Conservation (phyloP, 192 early-diverging fungal species). For the Entomortierella parvispora region DNA sequence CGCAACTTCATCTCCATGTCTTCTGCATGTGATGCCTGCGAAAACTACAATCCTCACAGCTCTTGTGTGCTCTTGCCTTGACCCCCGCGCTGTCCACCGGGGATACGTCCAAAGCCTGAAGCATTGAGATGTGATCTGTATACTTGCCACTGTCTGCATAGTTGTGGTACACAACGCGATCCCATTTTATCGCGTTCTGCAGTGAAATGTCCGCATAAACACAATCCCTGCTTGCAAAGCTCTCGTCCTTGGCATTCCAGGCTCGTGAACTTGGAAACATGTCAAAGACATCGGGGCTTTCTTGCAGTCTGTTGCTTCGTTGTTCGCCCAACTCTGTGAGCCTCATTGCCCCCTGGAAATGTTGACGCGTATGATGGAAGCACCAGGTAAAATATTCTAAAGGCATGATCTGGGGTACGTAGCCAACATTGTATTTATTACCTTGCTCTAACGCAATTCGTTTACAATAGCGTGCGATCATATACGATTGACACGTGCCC, state of each 20-base stretch:
- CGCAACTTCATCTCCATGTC: constrained; percentile 17
- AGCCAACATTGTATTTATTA: neutral
- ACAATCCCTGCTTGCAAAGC: constrained; percentile 15
- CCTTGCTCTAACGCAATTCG: neutral
- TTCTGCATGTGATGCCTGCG: constrained; percentile 22
- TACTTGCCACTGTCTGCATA: constrained; percentile 17
- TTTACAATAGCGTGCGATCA: constrained; percentile 3
- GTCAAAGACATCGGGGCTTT: constrained; percentile 7
- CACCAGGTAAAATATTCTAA: constrained; percentile 2
- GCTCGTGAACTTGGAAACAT: constrained; percentile 18
- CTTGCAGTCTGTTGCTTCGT: constrained; percentile 1
- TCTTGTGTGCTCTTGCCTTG: constrained; percentile 18
- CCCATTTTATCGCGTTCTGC: constrained; percentile 17
- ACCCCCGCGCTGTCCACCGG: constrained; percentile 13
- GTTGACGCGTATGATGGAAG: neutral
- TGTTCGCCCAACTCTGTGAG: constrained; percentile 9
- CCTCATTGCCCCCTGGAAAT: too few relatives aligned
- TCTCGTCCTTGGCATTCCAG: constrained; percentile 15
- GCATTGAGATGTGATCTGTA: constrained; percentile 23
- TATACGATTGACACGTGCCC: neutral
- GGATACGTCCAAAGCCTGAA: constrained; percentile 21
- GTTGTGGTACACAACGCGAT: constrained; percentile 16
- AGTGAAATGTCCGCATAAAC: constrained; percentile 18
- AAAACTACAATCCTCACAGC: constrained; percentile 22
- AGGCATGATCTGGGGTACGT: neutral